A percentile compares a stretch with the other conserved stretches of the same genome.
Evolutionary conservation across 345 rosid genomes (phyloP).

Genomic region (Diplotaxis tenuifolia): DNA sequence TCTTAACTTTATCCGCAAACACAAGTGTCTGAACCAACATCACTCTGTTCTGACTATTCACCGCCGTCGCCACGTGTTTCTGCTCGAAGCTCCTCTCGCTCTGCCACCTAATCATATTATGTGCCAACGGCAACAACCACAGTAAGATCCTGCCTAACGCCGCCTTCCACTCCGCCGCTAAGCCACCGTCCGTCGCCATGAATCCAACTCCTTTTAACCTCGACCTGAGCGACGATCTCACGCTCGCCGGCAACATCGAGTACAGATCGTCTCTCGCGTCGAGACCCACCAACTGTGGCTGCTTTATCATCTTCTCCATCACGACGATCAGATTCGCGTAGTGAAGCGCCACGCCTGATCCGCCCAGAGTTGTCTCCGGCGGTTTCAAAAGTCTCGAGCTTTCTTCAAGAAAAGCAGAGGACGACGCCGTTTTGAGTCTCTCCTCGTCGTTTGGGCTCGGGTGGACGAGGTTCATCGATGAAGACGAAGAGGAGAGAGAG

Average conservation of each 20-base stretch:
- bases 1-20: slow-evolving; percentile 78
- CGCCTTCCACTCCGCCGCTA: slow-evolving; percentile 83
- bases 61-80: slow-evolving; percentile 53
- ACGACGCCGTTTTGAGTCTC: slow-evolving; percentile 17
- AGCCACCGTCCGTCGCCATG: slow-evolving; percentile 63
- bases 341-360: slow-evolving; percentile 74
- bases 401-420: slow-evolving; percentile 55
- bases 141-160: slow-evolving; percentile 73
- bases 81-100: slow-evolving; percentile 93
- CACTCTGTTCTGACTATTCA: slow-evolving; percentile 39
- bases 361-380: slow-evolving; percentile 68
- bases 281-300: slow-evolving; percentile 85
- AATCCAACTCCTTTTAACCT: slow-evolving; percentile 78
- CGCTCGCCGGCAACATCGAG: slow-evolving; percentile 76
- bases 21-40: slow-evolving; percentile 75
- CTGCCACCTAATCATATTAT: slow-evolving; percentile 98
- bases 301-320: slow-evolving; percentile 90
- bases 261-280: slow-evolving; percentile 91
- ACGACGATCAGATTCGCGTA: slow-evolving; percentile 81
- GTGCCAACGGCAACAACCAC: slow-evolving; percentile 91
- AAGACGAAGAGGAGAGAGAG: slow-evolving; percentile 75
- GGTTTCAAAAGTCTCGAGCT: slow-evolving; percentile 65
- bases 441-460: slow-evolving; percentile 45
- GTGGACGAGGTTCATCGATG: slow-evolving; percentile 67
- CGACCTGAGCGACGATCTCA: slow-evolving; percentile 56